Evolutionary conservation across 306 rosid species (phyloP).

Genomic region (Medicago lupulina): DNA sequence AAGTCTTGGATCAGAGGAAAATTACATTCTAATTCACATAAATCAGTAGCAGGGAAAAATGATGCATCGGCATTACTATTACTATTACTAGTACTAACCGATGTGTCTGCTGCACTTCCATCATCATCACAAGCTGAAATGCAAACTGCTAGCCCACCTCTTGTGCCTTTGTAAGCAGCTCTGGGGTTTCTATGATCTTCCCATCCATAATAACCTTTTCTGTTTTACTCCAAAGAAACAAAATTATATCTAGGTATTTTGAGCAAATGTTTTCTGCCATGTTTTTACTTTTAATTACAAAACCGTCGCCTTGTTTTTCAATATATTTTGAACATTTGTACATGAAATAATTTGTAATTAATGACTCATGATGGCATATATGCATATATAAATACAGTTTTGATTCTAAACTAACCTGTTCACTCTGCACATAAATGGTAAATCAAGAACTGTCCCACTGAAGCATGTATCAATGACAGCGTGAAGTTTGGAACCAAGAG

Average conservation of each 20-base stretch:
- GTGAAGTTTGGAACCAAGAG: slow-evolving; percentile 65
- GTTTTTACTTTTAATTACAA: not conserved
- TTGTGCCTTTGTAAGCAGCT: slow-evolving; percentile 56
- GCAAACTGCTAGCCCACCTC: slow-evolving; percentile 59
- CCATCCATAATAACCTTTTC: slow-evolving; percentile 56
- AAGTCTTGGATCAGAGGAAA: slow-evolving; percentile 9
- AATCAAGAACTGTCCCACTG: slow-evolving; percentile 69
- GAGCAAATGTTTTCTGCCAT: not conserved
- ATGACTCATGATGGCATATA: not conserved
- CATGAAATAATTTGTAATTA: not conserved
- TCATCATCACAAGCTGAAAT: slow-evolving; percentile 60
- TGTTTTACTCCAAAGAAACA: slow-evolving; percentile 20
- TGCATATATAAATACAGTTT: not conserved
- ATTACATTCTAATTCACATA: not conserved
- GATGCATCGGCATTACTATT: not conserved
- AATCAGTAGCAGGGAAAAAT: not conserved
- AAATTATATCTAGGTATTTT: slow-evolving; percentile 15
- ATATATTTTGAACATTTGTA: not conserved
- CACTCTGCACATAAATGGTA: slow-evolving; percentile 62
- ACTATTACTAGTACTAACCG: slow-evolving; percentile 43
- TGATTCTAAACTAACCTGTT: slow-evolving; percentile 47
- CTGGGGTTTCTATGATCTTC: slow-evolving; percentile 43
- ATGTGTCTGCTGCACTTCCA: slow-evolving; percentile 55
- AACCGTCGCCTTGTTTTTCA: not conserved
- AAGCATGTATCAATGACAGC: slow-evolving; percentile 67